Base-by-base conservation (phyloP, 805 yeast species). In the Saccharomyces jurei region DNA sequence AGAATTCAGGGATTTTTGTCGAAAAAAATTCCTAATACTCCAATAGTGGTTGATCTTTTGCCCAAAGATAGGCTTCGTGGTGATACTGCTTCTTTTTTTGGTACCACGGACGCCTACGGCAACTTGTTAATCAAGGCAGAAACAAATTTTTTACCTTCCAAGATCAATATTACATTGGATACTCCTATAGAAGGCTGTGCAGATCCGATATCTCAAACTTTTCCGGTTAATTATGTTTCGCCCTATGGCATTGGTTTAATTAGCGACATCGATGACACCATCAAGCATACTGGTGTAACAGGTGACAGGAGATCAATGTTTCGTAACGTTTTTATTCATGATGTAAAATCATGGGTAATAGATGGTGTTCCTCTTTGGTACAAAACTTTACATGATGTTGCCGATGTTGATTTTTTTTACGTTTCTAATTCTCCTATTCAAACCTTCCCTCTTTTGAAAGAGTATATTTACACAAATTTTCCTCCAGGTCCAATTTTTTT, bases 401-500 rank as follows among this genome's bases (percentile, higher is more conserved):
- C 64, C 46, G 66, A 76, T 11, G 77, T 83, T 2, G 74, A 82
- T n/a, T 82, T 92, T 63, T 96, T 91, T 68, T 95, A 92, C 67
- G 98, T 95, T 2, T 91, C 97, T 6, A 94, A 95, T 71, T 84
- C 96, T 1, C 99, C 99, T 0, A 87, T 95, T 82, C 98, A 94
- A 69, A 72, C 94, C 26, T 90, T 77, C 67, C 77, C 81, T 21
- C 78, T 87, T 17, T 49, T 67, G 41, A 57, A 64, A 21, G 52
- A 51, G 11, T 70, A 63, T 52, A 60, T 69, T 14, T 49, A 61
- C 3, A 61, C 61, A 17, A 74, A 78, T 4, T 79, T 89, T 48
- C 99, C 99, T 0, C 62, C 66, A 1, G 96, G 96, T 5, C 86
- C 96, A 0, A 74, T 94, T 54, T 96, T 91, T 68, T 76, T 95